phyloP scores from a whole-genome alignment of 192 early-diverging fungal species.

The Linnemannia schmuckeri region DNA sequence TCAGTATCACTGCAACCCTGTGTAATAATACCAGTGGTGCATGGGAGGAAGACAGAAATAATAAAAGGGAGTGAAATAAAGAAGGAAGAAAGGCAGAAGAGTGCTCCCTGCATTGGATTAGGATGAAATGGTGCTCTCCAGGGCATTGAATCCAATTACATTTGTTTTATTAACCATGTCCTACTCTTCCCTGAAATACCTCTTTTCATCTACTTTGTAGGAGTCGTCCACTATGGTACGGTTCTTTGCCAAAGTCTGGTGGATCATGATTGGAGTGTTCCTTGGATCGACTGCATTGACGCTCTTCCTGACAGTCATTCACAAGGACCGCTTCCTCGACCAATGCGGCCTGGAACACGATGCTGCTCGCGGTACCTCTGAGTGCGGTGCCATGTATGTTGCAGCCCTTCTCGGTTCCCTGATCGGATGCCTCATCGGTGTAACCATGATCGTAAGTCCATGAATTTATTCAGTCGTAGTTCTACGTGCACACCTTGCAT shows the following conservation, averaged over 20 bases:
- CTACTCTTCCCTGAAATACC: background rate
- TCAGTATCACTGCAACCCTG: background rate
- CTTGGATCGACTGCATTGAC: constrained; percentile 41
- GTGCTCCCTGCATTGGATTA: background rate
- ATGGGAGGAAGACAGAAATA: background rate
- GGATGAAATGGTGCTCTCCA: background rate
- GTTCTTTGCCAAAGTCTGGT: constrained; percentile 39
- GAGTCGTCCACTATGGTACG: constrained; percentile 33
- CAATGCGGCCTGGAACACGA: constrained; percentile 35
- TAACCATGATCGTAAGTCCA: constrained; percentile 49
- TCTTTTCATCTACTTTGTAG: background rate
- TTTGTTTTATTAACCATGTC: background rate
- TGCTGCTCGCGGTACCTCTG: background rate
- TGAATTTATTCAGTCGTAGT: background rate
- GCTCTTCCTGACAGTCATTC: constrained; percentile 32
- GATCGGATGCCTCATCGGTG: constrained; percentile 42
- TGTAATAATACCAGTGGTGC: background rate
- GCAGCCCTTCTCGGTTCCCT: constrained; percentile 39
- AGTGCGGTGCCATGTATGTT: constrained; percentile 46
- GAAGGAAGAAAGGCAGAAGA: background rate
- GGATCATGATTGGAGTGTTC: constrained; percentile 45
- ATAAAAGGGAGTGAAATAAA: background rate
- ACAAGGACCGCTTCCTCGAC: constrained; percentile 28
- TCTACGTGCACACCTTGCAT: background rate
- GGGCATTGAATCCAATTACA: background rate